Base-by-base conservation (phyloP, 2,329 filamentous ascomycete genomes). In the Orbilia blumenaviensis region DNA sequence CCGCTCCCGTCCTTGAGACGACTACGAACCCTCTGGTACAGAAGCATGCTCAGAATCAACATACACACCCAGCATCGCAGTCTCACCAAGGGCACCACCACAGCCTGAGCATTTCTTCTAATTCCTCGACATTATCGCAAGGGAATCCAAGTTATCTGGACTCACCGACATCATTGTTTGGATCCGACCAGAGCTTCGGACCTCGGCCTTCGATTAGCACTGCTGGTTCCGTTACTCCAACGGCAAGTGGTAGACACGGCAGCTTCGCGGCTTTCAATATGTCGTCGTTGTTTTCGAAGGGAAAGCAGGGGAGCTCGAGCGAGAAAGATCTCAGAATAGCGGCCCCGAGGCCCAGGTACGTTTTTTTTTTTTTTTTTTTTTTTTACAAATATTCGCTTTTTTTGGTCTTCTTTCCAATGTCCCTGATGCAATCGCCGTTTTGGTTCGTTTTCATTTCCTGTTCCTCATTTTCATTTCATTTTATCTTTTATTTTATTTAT, bases 201-300 rank as follows among this genome's bases (percentile, higher is more conserved):
- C n/a, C 29, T 21, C 27, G 25, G 12, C 46, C 48, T 36, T 56
- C 67, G 8, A 34, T 52, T n/a, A 56, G 44, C 10, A 56, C 38
- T 16, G 34, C 58, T 42, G 67, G 67, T 10, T 66, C 60, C n/a
- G 14, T 66, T 4, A 72, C 67, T 12, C 67, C 67, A 27, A 71
- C 69, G 6, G 61, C 64, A 6, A 48, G 44, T 23, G 36, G 44
- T 1, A 68, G 63, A 34, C 56, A 67, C 38, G 41, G 54, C 16
- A 66, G 56, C 36, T 75, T 75, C 38, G 54, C 44, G 8, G 54
- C 44, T 3, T 75, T 75, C 38, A 75, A 75, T 46, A 64, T 75
- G 71, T 68, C 71, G 23, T 67, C 71, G 29, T 42, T 75, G 8
- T 75, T 75, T 52, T 58, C 50, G 46, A 62, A 63, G 32, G 56